Evolutionary conservation across 2,329 filamentous ascomycete species (phyloP).

Genomic region (Thermothelomyces thermophilus): DNA sequence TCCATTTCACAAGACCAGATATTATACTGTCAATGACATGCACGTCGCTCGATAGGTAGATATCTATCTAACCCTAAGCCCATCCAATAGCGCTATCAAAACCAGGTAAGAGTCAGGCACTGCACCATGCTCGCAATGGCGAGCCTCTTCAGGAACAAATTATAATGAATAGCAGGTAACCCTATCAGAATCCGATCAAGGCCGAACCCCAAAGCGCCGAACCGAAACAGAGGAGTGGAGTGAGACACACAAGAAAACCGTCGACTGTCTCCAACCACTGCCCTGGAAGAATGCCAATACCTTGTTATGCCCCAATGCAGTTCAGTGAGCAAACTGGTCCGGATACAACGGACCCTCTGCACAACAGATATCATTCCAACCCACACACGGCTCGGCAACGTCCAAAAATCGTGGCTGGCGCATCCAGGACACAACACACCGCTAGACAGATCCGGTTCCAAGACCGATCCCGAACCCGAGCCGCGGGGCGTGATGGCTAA

Average conservation of each 20-base stretch:
- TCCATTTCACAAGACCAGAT: too few relatives aligned
- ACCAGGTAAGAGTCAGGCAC: neutral
- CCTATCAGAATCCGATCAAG: neutral
- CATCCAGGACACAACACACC: too few relatives aligned
- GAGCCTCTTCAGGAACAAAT: neutral
- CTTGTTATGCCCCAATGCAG: neutral
- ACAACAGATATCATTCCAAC: neutral
- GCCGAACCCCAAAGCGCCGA: constrained; percentile 1
- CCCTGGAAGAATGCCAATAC: neutral
- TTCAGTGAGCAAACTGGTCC: neutral
- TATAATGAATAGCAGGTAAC: neutral
- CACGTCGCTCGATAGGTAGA: neutral
- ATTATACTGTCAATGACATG: neutral
- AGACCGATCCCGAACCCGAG: neutral
- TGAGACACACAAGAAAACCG: neutral
- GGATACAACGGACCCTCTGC: neutral
- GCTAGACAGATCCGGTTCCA: too few relatives aligned
- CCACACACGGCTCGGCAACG: neutral
- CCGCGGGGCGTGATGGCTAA: neutral
- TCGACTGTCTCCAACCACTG: neutral
- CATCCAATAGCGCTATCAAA: neutral
- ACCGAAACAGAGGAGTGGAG: constrained; percentile 5
- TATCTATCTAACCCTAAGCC: neutral
- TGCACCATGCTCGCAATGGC: neutral
- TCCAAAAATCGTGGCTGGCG: too few relatives aligned